phyloP scores from a whole-genome alignment of 176 grass and related monocot species.

The Miscanthus lutarioriparius region DNA sequence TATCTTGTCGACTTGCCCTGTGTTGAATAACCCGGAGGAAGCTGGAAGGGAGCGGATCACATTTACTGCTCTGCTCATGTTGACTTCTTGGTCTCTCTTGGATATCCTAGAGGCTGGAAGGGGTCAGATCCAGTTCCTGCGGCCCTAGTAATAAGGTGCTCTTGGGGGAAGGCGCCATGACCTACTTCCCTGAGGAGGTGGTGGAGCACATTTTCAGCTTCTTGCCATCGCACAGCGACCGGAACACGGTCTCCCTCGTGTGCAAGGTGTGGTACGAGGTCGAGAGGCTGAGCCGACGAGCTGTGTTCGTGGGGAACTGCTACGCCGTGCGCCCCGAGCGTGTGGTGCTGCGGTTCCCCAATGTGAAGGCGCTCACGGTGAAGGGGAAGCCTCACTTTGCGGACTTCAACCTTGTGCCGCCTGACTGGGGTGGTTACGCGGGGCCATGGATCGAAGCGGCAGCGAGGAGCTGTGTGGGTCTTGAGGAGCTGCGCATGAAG shows the following conservation, averaged over 20 bases:
- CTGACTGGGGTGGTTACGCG: slow-evolving; percentile 65
- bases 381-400: slow-evolving; percentile 92
- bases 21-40: slow-evolving; percentile 14
- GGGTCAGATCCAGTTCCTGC: slow-evolving; percentile 19
- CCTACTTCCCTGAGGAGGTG: slow-evolving; percentile 88
- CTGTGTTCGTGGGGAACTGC: slow-evolving; percentile 83
- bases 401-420: slow-evolving; percentile 76
- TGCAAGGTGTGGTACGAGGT: slow-evolving; percentile 82
- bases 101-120: slow-evolving; percentile 16
- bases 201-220: slow-evolving; percentile 92
- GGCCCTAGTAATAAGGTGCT: slow-evolving; percentile 29
- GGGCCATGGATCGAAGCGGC: slow-evolving; percentile 65
- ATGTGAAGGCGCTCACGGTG: slow-evolving; percentile 41
- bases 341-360: slow-evolving; percentile 53
- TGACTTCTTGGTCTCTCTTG: slow-evolving; percentile 5
- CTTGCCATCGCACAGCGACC: slow-evolving; percentile 56
- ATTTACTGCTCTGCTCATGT: background rate
- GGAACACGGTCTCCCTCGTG: slow-evolving; percentile 67
- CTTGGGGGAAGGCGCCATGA: slow-evolving; percentile 47
- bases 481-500: slow-evolving; percentile 87
- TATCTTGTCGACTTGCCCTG: background rate
- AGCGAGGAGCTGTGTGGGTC: slow-evolving; percentile 27
- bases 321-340: slow-evolving; percentile 49
- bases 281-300: slow-evolving; percentile 60
- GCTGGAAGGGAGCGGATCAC: slow-evolving; percentile 14